A percentile compares a stretch with the other conserved stretches of the same genome.
Evolutionary conservation across 2,329 filamentous ascomycete species (phyloP).

Genomic region (Xylariaceae sp.): DNA sequence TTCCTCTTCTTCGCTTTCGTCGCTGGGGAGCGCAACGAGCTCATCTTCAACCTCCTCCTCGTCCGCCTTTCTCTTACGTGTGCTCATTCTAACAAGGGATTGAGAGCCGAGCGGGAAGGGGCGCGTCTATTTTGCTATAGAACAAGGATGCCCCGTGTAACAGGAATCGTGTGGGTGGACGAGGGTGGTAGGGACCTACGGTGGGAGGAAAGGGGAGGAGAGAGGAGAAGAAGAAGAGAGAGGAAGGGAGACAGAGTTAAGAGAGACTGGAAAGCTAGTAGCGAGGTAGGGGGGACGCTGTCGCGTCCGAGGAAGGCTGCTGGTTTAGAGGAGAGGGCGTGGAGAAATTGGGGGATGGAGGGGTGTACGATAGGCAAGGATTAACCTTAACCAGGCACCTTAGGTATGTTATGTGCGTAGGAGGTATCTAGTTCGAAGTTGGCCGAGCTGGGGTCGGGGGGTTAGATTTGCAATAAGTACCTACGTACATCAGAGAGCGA

Average conservation of each 20-base stretch:
- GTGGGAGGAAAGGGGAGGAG: constrained; percentile 21
- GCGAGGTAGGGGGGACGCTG: constrained; percentile 9
- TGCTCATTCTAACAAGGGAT: constrained; percentile 23
- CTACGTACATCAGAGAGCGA: constrained; percentile 2
- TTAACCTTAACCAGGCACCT: no score
- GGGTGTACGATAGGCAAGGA: background rate
- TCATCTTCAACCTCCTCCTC: constrained; percentile 32
- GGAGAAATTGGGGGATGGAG: background rate
- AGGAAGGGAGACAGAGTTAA: constrained; percentile 8
- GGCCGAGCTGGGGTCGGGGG: no score
- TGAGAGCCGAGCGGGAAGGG: constrained; percentile 3
- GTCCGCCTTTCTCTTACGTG: constrained; percentile 32
- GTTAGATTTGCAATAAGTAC: no score
- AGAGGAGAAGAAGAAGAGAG: constrained; percentile 15
- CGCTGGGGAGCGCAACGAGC: constrained; percentile 32
- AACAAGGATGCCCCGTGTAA: constrained; percentile 11
- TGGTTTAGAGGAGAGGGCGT: constrained; percentile 11
- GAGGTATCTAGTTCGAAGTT: no score
- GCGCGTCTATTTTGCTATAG: constrained; percentile 1
- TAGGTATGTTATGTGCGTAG: no score
- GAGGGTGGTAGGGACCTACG: constrained; percentile 19
- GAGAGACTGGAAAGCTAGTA: constrained; percentile 17
- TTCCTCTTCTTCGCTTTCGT: constrained; percentile 33
- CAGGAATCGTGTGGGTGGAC: constrained; percentile 8
- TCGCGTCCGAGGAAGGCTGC: background rate